Base-by-base conservation (phyloP, 352 stramenopile genomes). In the Peronospora destructor region DNA sequence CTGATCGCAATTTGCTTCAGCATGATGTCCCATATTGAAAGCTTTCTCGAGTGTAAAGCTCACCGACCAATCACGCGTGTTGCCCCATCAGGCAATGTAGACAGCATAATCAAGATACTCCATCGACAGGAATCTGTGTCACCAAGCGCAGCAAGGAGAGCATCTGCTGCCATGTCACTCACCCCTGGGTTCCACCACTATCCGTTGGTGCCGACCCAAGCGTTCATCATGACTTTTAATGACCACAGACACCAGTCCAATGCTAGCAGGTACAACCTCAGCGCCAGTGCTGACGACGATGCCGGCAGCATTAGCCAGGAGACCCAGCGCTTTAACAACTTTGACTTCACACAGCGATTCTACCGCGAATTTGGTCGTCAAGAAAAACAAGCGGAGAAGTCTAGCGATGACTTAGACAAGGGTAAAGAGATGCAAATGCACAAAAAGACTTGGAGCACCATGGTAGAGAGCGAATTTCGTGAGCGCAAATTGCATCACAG, bases 1-100 rank as follows among this genome's bases (percentile, higher is more conserved):
- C 58, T 85, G 35, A 85, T 87, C 49, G 69, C 78, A 13, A 63
- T 85, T 59, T 84, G 77, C 54, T 89, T 87, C 50, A 82, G 76
- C 40, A 66, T 87, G 59, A 82, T 71, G 71, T 82, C 64, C 3
- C 68, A 78, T 28, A 68, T 89, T 32, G 78, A 89, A 37, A 44
- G 50, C 7, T 89, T 89, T 50, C 64, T 89, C 11, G 73, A 84
- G 39, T 78, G 62, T 44, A 48, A 45, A 40, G 56, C 54, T 21
- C 69, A 87, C 51, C 50, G 40, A 16, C 29, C 59, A 36, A 52
- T 36, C 4, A 35, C 45, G 9, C 28, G 40, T 23, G 28, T 55
- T 29, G 46, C 45, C 17, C 39, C 50, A 25, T 25, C 56, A 14
- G 32, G 32, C 35, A 57, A 32, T 23, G 16, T 50, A 2, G 28